Evolutionary conservation across 148 eudicot genomes (phyloP).

Genomic region (Camellia lanceoleosa): DNA sequence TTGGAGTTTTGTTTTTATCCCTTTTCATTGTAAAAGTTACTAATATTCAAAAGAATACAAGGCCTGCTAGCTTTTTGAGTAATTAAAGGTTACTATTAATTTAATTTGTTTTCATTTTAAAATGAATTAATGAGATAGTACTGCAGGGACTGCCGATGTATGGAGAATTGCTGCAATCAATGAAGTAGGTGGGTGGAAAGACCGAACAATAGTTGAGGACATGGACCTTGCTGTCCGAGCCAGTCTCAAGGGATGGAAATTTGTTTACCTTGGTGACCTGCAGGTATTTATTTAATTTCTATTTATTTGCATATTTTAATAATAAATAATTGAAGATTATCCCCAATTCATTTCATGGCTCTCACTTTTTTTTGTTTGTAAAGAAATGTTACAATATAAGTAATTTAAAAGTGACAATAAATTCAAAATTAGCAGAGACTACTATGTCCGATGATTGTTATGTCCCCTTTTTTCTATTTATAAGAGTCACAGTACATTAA

Average conservation of each 20-base stretch:
- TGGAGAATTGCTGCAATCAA: slow-evolving; percentile 93
- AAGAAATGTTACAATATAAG: too few relatives aligned
- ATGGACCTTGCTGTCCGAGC: slow-evolving; percentile 97
- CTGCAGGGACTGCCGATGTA: slow-evolving; percentile 84
- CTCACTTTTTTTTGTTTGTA: too few relatives aligned
- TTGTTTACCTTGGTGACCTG: slow-evolving; percentile 85
- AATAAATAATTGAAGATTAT: too few relatives aligned
- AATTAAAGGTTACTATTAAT: not conserved
- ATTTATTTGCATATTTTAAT: not conserved
- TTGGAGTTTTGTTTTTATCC: too few relatives aligned
- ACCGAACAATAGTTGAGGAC: slow-evolving; percentile 89
- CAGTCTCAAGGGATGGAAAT: slow-evolving; percentile 94
- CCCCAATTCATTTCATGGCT: too few relatives aligned
- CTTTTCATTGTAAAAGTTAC: too few relatives aligned
- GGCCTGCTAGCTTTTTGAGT: not conserved
- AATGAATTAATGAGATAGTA: not conserved
- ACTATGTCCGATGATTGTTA: too few relatives aligned
- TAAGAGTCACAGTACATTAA: not conserved
- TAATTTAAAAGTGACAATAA: too few relatives aligned
- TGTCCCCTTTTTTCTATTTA: too few relatives aligned
- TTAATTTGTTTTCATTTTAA: not conserved
- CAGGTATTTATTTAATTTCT: slow-evolving; percentile 46
- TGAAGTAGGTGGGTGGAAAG: slow-evolving; percentile 98
- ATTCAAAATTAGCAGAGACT: too few relatives aligned
- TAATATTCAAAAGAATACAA: too few relatives aligned